Evolutionary conservation across 805 yeast genomes (phyloP).

Genomic region (Wickerhamiella azymoides): DNA sequence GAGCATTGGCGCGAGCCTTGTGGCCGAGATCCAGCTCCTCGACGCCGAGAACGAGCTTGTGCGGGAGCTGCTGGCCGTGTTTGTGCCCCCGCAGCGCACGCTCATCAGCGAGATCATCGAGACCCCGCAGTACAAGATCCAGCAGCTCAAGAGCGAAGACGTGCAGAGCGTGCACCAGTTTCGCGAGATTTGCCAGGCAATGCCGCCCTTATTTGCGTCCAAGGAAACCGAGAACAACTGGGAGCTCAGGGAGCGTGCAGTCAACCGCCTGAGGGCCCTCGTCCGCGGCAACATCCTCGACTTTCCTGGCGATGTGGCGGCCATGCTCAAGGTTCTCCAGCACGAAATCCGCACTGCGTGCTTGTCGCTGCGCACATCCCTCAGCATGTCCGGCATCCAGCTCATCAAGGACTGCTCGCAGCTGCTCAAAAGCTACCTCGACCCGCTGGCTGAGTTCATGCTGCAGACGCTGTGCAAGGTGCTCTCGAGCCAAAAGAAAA

Average conservation of each 20-base stretch:
- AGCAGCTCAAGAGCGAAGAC: conserved; percentile 26
- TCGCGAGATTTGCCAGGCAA: conserved; percentile 21
- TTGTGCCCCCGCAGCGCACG: conserved; percentile 5
- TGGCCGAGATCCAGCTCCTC: conserved; percentile 8
- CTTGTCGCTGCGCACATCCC: conserved; percentile 68
- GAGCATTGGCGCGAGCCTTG: not conserved
- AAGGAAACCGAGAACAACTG: conserved; percentile 85
- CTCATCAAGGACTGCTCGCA: conserved; percentile 47
- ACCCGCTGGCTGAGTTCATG: conserved; percentile 35
- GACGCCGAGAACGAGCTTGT: conserved; percentile 35
- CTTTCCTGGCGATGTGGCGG: conserved; percentile 26
- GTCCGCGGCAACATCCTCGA: conserved; percentile 40
- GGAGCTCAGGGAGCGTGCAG: conserved; percentile 52
- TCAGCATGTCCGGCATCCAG: conserved; percentile 63
- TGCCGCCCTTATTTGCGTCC: conserved; percentile 37
- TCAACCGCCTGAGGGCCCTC: conserved; percentile 43
- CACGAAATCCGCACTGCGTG: conserved; percentile 56
- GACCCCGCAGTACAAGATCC: conserved; percentile 27
- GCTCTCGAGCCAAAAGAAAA: conserved; percentile 47
- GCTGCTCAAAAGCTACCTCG: conserved; percentile 18
- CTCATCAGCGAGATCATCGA: conserved; percentile 8
- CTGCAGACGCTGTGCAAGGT: conserved; percentile 37
- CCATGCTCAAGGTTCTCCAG: conserved; percentile 31
- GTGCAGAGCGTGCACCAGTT: conserved; percentile 23
- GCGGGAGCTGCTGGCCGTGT: conserved; percentile 28